Evolutionary conservation across 495 filamentous ascomycete genomes (phyloP), one percentile per base, ranked within the genome.

Genomic region (Penicillium bialowiezense): DNA sequence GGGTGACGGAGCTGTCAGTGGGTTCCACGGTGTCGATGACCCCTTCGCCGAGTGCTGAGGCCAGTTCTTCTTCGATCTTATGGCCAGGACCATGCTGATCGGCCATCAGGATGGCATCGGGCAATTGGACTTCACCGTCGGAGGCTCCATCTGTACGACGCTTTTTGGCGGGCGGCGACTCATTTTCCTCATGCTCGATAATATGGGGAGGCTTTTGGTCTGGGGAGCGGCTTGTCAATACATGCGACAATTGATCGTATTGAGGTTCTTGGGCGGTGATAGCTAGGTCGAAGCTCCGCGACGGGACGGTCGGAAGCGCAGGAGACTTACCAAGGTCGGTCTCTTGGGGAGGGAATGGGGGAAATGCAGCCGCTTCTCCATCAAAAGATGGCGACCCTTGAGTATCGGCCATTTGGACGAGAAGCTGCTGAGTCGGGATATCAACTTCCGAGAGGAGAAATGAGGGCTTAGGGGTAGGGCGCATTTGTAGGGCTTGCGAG

Each of bases 401-500:
- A 15, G 63, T 59, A 51, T 71, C 63, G 53, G 64, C 65, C 71
- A 76, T 73, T 41, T 45, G 55, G 55, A 49, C 42, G 42, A 43
- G 35, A 45, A 50, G 49, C 57, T 51, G 45, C 53, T 58, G 41
- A 51, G 54, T 62, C 56, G 52, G 50, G 46, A 54, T 53, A 43
- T 60, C 58, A 63, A 62, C 60, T 70, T 74, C 71, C 72, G 63
- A 68, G 71, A 74, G 67, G 58, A 76, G 72, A 71, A 76, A 76
- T 76, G 64, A 76, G 72, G 72, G 72, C 72, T 76, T 76, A 74
- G 71, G 70, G 69, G 60, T 72, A 76, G 73, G 73, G 73, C 73
- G 70, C 69, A 61, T 63, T 55, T 56, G 56, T 59, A 65, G 57
- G 59, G 57, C 62, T 58, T 58, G 39, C 47, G 39, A 39, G 47